These are phyloP conservation scores for Arthroderma uncinatum DNA, from an alignment of 2,329 filamentous ascomycete genomes.

Conservation along the genomic window DNA sequence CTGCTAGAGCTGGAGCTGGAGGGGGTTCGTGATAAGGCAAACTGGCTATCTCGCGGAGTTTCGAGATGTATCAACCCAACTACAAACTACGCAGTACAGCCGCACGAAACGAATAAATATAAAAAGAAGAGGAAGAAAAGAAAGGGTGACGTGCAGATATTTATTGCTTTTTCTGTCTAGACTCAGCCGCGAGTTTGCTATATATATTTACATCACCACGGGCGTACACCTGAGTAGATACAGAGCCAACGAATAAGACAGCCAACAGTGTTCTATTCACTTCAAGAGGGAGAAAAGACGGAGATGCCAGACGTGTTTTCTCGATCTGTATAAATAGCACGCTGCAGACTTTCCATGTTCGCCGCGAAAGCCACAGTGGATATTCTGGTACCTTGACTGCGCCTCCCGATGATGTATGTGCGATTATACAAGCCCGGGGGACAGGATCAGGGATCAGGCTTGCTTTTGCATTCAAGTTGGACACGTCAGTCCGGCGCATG, in stretches of 20 bases:
- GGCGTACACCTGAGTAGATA: neutral
- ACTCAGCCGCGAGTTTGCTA: constrained; percentile 4
- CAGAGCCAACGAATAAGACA: neutral
- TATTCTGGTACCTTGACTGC: neutral
- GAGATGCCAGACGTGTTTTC: neutral
- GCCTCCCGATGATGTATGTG: neutral
- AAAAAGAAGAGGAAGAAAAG: neutral
- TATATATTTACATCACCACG: neutral
- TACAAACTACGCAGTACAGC: neutral
- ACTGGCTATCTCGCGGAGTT: no score
- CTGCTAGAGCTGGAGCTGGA: neutral
- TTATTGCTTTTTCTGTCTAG: neutral
- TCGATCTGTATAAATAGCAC: neutral
- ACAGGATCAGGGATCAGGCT: neutral
- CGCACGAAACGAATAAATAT: neutral
- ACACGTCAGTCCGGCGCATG: neutral
- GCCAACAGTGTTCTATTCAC: neutral
- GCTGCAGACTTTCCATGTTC: neutral
- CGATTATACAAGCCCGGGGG: neutral
- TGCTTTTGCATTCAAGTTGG: neutral
- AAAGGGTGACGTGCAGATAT: neutral
- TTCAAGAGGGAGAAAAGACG: neutral
- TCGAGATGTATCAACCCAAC: neutral
- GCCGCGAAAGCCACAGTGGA: neutral
- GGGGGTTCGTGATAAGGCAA: neutral